These are phyloP conservation scores for Colletotrichum acutatum DNA, from an alignment of 2,329 filamentous ascomycete species.

Conservation along the genomic window DNA sequence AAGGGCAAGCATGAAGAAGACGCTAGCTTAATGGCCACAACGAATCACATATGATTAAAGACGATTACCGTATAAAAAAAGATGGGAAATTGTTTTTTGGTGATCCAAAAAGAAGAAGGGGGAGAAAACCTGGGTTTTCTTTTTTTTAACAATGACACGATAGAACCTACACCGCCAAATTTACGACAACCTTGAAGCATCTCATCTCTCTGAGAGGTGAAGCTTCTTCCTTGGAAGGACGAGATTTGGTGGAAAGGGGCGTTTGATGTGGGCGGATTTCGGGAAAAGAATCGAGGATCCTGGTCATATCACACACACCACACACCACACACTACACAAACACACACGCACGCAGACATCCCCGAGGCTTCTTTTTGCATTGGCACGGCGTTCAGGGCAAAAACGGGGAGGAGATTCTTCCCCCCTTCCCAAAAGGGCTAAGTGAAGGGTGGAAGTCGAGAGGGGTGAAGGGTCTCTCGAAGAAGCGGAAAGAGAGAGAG, in stretches of 20 bases:
- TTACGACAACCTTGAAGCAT: neutral
- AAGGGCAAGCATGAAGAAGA: neutral
- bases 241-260: neutral
- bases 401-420: neutral
- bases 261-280: neutral
- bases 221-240: neutral
- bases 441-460: neutral
- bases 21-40: neutral
- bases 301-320: neutral
- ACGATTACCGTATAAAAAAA: neutral
- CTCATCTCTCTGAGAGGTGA: neutral
- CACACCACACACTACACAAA: neutral
- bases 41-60: neutral
- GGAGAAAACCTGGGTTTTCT: neutral
- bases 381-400: conserved; percentile 38
- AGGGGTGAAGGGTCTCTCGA: neutral
- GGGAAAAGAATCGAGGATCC: neutral
- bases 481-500: neutral
- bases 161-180: neutral
- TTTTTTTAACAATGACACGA: conserved; percentile 5
- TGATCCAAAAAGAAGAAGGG: neutral
- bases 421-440: neutral
- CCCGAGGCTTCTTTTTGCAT: conserved; percentile 34
- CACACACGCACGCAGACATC: neutral
- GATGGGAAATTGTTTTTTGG: neutral